Evolutionary conservation across 495 filamentous ascomycete genomes (phyloP).

Genomic region (Neurospora sp.): DNA sequence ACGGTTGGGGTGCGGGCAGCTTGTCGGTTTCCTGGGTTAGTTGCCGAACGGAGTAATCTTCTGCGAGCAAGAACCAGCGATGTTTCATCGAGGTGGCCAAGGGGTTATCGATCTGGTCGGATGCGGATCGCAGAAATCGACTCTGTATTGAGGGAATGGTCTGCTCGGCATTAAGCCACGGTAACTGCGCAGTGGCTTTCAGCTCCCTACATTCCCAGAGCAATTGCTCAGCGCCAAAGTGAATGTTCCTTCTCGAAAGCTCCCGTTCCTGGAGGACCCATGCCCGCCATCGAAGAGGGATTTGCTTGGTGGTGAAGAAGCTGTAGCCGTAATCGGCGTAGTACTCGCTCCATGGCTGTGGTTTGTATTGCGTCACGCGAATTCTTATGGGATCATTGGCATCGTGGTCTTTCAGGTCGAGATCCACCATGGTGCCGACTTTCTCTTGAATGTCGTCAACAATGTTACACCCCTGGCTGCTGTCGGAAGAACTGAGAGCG

Average conservation of each 20-base stretch:
- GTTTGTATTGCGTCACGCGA: not conserved
- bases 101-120: not conserved
- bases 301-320: not conserved
- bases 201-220: conserved; percentile 20
- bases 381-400: no score
- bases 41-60: conserved; percentile 10
- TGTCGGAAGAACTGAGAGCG: not conserved
- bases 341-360: not conserved
- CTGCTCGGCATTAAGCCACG: not conserved
- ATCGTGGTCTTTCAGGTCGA: not conserved
- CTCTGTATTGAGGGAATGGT: not conserved
- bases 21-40: conserved; percentile 6
- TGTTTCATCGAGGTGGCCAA: not conserved
- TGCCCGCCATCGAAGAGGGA: conserved; percentile 3
- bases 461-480: not conserved
- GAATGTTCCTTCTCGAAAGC: conserved; percentile 18
- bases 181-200: not conserved
- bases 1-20: conserved; percentile 1
- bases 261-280: conserved; percentile 29
- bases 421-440: not conserved
- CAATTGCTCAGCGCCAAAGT: conserved; percentile 17
- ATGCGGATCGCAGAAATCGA: not conserved
- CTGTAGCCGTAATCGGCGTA: not conserved
- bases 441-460: not conserved
- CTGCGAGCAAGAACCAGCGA: conserved; percentile 11